Evolutionary conservation across 208 protist genomes (phyloP), one percentile per base, ranked within the genome.

Genomic region (Trypanosomatidae sp.): DNA sequence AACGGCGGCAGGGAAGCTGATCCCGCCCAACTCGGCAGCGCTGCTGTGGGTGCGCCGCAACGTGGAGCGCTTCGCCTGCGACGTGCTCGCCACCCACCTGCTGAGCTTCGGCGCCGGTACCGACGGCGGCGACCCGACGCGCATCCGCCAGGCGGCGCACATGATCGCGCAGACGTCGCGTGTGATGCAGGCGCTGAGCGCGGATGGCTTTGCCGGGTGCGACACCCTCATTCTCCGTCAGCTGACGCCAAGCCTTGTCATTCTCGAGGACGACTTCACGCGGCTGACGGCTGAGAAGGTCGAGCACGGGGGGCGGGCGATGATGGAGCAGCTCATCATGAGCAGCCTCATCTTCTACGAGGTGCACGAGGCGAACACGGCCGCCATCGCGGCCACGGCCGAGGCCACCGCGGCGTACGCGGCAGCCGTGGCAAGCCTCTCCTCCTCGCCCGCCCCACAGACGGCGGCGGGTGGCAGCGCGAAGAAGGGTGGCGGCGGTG

Each of bases 101-200:
- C 79, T 96, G 39, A 94, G 87, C 82, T 91, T 93, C 70, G 86
- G 89, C 69, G 87, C 81, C 49, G 90, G 85, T n/a, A 85, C 88
- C 28, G 91, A 93, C 66, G 91, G 89, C 65, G 89, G 84, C 53
- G 88, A 96, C 75, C 85, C 89, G 0, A 91, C 86, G 2, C 89
- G 90, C 62, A 84, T 96, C 66, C 84, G 84, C 46, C 89, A 90
- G 33, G 91, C 91, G 1, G 89, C 84, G n/a, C 47, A 76, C 15
- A 88, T 92, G 82, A 81, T 86, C 8, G 74, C 80, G 46, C 83
- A 96, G 67, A 79, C 85, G 3, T 83, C 89, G 56, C 79, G 82
- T 12, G 86, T 88, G 17, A 70, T 96, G 53, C 84, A 86, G 46
- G 66, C 66, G 56, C 80, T 93, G 46, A 77, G 85, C 39, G 55